Conservation (phyloP, 371 early-diverging fungal species). For the Quaeritorhiza haematococci region DNA sequence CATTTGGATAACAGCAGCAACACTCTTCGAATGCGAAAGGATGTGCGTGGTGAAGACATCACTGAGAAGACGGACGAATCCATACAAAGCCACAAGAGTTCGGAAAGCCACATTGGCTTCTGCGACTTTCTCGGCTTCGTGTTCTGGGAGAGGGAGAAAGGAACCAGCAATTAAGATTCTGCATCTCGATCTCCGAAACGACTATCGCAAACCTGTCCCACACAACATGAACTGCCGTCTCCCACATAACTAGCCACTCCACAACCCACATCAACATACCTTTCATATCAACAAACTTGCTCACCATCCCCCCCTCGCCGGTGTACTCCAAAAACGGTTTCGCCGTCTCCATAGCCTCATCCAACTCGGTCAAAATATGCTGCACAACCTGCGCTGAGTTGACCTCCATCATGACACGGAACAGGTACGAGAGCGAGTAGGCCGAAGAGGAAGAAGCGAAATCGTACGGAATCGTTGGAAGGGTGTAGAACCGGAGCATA, state of each 20-base stretch:
- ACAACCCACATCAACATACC: constrained; percentile 9
- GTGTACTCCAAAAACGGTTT: constrained; percentile 26
- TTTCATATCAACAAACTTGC: constrained; percentile 48
- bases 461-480: constrained; percentile 73
- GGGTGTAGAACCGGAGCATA: constrained; percentile 56
- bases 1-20: constrained; percentile 55
- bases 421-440: constrained; percentile 64
- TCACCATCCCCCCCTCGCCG: constrained; percentile 31
- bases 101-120: constrained; percentile 53
- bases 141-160: constrained; percentile 21
- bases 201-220: neutral
- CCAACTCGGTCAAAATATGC: constrained; percentile 41
- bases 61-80: constrained; percentile 60
- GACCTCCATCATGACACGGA: constrained; percentile 66
- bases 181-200: constrained; percentile 5
- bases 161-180: neutral
- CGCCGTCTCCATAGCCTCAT: constrained; percentile 39
- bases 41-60: constrained; percentile 68
- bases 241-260: neutral
- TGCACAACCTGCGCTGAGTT: constrained; percentile 50
- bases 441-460: constrained; percentile 64
- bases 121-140: constrained; percentile 40
- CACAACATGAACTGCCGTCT: too few species aligned
- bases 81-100: constrained; percentile 56
- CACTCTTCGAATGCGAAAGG: constrained; percentile 61